These are phyloP conservation scores for Teratosphaeria zuluensis DNA, from an alignment of 2,329 filamentous ascomycete genomes.

Conservation along the genomic window DNA sequence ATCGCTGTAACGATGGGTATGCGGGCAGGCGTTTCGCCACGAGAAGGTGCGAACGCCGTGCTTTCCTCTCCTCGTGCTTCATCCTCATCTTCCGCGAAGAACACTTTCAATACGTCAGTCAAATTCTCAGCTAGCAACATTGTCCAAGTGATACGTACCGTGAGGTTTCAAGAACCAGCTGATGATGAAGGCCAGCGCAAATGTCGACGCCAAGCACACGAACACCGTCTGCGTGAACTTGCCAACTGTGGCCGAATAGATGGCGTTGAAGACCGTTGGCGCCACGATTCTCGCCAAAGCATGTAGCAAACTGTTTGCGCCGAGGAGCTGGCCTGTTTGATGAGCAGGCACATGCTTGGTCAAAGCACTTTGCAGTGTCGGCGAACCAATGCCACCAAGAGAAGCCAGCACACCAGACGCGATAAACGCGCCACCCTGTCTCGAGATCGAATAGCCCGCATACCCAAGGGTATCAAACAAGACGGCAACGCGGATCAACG, in stretches of 20 bases:
- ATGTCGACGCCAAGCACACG: slow-evolving; percentile 58
- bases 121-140: neutral
- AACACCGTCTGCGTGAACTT: slow-evolving; percentile 76
- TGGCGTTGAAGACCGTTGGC: slow-evolving; percentile 73
- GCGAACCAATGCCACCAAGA: slow-evolving; percentile 74
- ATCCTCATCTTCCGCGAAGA: neutral
- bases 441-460: slow-evolving; percentile 61
- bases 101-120: neutral
- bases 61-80: neutral
- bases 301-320: slow-evolving; percentile 77
- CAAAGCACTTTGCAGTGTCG: slow-evolving; percentile 71
- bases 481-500: slow-evolving; percentile 64
- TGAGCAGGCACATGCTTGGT: slow-evolving; percentile 87
- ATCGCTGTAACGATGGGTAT: neutral
- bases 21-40: neutral
- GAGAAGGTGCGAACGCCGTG: neutral
- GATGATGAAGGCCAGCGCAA: slow-evolving; percentile 54
- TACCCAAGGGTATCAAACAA: slow-evolving; percentile 64
- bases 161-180: slow-evolving; percentile 64
- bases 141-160: slow-evolving; percentile 47
- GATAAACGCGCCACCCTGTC: slow-evolving; percentile 55
- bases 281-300: slow-evolving; percentile 68
- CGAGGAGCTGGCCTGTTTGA: slow-evolving; percentile 75
- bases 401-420: slow-evolving; percentile 62
- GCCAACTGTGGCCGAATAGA: slow-evolving; percentile 74